Conservation (phyloP, 2,329 filamentous ascomycete species). For the Fusarium setosum region DNA sequence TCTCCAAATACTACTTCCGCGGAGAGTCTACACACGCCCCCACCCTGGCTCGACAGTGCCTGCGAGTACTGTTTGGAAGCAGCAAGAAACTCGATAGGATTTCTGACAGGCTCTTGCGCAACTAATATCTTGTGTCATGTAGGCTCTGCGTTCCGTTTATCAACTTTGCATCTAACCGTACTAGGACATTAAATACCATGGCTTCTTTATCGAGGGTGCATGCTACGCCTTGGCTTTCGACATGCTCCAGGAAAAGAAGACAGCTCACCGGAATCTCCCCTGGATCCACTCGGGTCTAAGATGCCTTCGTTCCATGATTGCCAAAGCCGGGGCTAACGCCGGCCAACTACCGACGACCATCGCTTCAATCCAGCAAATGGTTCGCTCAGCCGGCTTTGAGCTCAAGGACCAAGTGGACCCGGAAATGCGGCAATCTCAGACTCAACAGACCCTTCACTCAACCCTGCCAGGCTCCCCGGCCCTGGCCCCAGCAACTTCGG, state of each 20-base stretch:
- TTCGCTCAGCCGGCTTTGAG: constrained; percentile 43
- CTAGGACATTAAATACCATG: constrained; percentile 57
- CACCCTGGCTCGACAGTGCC: constrained; percentile 55
- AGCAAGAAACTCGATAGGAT: constrained; percentile 53
- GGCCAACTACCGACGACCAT: constrained; percentile 40
- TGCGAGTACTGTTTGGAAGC: constrained; percentile 55
- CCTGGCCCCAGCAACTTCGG: constrained; percentile 10
- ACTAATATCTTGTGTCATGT: constrained; percentile 54
- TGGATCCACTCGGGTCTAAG: constrained; percentile 54
- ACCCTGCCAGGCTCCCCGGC: constrained; percentile 34
- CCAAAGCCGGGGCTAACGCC: constrained; percentile 27
- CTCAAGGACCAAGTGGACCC: constrained; percentile 33
- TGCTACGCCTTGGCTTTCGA: constrained; percentile 56
- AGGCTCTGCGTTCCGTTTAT: constrained; percentile 10
- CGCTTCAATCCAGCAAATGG: constrained; percentile 45
- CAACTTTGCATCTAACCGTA: constrained; percentile 5
- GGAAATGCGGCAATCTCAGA: constrained; percentile 26
- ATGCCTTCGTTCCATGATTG: constrained; percentile 50
- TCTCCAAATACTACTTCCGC: constrained; percentile 5
- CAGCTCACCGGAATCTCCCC: constrained; percentile 51
- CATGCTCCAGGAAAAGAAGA: constrained; percentile 52
- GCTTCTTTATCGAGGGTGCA: constrained; percentile 56
- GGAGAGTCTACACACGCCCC: constrained; percentile 32
- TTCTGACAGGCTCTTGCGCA: constrained; percentile 52
- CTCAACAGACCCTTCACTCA: constrained; percentile 20